Base-by-base conservation (phyloP, 768 basidiomycete genomes). In the Pleurotus eryngii region DNA sequence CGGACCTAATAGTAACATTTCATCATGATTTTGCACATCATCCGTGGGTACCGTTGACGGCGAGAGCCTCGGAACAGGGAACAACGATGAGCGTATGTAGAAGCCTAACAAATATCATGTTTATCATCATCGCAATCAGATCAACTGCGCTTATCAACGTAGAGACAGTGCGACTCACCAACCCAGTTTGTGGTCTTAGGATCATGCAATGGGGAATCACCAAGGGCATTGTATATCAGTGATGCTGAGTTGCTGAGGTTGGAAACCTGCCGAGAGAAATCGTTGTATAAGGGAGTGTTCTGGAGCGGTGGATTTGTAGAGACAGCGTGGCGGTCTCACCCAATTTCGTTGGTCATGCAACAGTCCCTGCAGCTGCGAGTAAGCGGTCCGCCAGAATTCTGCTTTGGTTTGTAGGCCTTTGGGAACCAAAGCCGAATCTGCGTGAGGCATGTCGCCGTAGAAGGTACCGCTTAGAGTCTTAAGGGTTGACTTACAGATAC, bases 181-280 rank as follows among this genome's bases (percentile, higher is more conserved):
- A 88, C 88, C 95, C 95, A 98, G 67, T 96, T 96, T 18, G 96
- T 91, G 3, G 89, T 83, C 37, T 65, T 64, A 26, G 90, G 92
- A 63, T 91, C 94, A 64, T 81, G 73, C 22, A 78, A 65, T 11
- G 76, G 72, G 60, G 87, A 95, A 14, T 84, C 85, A 47, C 83
- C 80, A 46, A 95, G 80, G 9, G 90, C 80, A 63, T 87, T 84
- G 75, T 85, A 96, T 43, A 97, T 80, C 51, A 95, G 71, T 5
- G 92, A 85, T 22, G 92, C 83, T 0, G 91, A 81, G 67, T 95
- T 96, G 43, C 92, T 83, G 18, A 94, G 78, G 68, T 93, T 94
- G n/a, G 93, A 84, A 42, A 96, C 80, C 91, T 93, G 63, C 24
- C 4, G 40, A 20, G 14, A 48, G 14, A 18, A 46, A 49, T 48